Evolutionary conservation across 1,284 basidiomycete genomes (phyloP).

Genomic region (Fomitopsis pinicola): DNA sequence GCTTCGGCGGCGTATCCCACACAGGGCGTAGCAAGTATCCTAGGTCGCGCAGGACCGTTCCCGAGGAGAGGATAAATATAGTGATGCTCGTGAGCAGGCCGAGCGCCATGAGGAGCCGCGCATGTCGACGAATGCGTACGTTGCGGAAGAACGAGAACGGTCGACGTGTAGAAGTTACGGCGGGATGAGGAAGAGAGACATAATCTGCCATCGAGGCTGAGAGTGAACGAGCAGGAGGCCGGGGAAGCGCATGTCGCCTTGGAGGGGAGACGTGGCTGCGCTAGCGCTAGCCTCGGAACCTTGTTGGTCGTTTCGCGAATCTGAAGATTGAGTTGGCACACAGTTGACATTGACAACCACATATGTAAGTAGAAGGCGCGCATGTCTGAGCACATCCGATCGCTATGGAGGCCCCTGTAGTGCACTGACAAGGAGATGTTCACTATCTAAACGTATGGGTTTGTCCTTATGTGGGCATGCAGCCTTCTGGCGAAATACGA

Average conservation of each 20-base stretch:
- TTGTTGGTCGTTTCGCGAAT: too few species aligned
- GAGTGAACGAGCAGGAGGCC: background rate
- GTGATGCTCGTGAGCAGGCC: background rate
- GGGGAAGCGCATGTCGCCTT: background rate
- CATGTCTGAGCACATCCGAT: too few species aligned
- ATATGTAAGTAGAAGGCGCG: too few species aligned
- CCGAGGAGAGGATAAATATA: background rate
- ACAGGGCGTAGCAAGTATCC: conserved; percentile 56
- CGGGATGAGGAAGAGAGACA: background rate
- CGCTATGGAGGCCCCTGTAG: too few species aligned
- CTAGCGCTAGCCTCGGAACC: background rate
- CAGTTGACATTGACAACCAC: too few species aligned
- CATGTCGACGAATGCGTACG: background rate
- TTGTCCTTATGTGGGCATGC: too few species aligned
- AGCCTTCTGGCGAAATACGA: too few species aligned
- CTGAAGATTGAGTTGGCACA: too few species aligned
- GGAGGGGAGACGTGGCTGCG: background rate
- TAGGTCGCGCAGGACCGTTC: background rate
- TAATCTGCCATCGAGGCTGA: background rate
- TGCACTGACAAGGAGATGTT: too few species aligned
- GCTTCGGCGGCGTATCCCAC: conserved; percentile 56
- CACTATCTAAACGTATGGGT: too few species aligned
- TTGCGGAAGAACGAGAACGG: background rate
- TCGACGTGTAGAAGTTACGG: background rate
- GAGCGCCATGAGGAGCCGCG: background rate